phyloP scores from a whole-genome alignment of 2,329 filamentous ascomycete genomes.

The Aspergillus spinulosporus region DNA sequence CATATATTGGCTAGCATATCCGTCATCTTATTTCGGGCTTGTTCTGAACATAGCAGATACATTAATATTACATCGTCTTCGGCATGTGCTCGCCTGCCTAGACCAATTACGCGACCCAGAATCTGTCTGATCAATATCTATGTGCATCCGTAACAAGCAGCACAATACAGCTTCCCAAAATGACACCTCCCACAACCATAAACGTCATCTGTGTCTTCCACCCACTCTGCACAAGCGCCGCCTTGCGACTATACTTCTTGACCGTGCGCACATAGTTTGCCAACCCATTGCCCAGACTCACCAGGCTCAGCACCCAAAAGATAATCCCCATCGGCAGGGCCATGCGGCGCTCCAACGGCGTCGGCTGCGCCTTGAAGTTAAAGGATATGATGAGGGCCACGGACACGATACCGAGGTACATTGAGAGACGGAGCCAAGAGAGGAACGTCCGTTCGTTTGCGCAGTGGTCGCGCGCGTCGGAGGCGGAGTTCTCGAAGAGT shows the following conservation, averaged over 20 bases:
- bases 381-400: constrained; percentile 92
- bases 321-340: constrained; percentile 80
- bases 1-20: not conserved
- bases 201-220: constrained; percentile 87
- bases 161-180: constrained; percentile 47
- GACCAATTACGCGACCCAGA: not conserved
- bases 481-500: constrained; percentile 66
- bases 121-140: not conserved
- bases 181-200: constrained; percentile 44
- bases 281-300: constrained; percentile 76
- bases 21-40: not conserved
- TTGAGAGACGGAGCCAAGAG: constrained; percentile 82
- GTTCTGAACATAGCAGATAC: not conserved
- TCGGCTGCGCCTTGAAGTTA: constrained; percentile 75
- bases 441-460: constrained; percentile 75
- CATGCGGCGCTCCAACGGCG: constrained; percentile 69
- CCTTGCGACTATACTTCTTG: constrained; percentile 74
- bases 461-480: constrained; percentile 66
- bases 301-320: constrained; percentile 80
- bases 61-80: not conserved
- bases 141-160: constrained; percentile 44
- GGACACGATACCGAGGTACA: constrained; percentile 88
- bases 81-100: not conserved
- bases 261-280: constrained; percentile 85
- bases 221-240: constrained; percentile 86